Percentiles rank a stretch among this genome's conserved stretches.
Evolutionary conservation across 345 rosid species (phyloP).

Genomic region (Mercurialis annua): DNA sequence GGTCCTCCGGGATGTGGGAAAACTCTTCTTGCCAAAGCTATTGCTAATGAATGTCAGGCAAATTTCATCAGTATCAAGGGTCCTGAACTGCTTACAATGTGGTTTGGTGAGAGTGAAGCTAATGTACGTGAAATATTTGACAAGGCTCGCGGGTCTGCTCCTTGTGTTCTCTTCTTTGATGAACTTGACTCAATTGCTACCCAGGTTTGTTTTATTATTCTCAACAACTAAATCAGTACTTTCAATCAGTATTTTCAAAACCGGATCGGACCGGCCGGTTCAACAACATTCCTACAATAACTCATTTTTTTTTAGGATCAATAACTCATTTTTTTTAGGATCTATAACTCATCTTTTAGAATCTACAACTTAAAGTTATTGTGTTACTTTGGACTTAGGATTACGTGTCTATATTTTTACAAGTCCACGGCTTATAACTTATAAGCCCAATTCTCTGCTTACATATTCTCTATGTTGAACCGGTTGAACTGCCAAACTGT

Average conservation of each 20-base stretch:
- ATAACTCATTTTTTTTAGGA: too few relatives aligned
- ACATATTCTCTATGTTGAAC: too few relatives aligned
- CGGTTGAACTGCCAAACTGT: too few relatives aligned
- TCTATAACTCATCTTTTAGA: not conserved
- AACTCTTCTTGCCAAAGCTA: conserved; percentile 96
- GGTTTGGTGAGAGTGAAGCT: conserved; percentile 98
- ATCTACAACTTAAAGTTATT: not conserved
- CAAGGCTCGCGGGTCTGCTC: conserved; percentile 94
- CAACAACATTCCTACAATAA: too few relatives aligned
- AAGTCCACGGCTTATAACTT: too few relatives aligned
- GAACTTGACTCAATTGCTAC: conserved; percentile 98
- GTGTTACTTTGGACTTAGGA: not conserved
- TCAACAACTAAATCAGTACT: not conserved
- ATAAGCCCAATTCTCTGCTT: too few relatives aligned
- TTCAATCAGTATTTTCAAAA: too few relatives aligned
- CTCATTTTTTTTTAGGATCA: too few relatives aligned
- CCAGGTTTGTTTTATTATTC: conserved; percentile 45
- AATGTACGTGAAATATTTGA: conserved; percentile 94
- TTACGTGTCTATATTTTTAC: too few relatives aligned
- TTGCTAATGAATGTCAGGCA: conserved; percentile 96
- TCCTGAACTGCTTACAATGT: conserved; percentile 94
- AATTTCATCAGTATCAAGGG: conserved; percentile 96
- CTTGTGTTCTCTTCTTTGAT: conserved; percentile 90
- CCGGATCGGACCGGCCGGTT: too few relatives aligned
- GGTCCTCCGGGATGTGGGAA: conserved; percentile 99